Percentiles rank a stretch among this genome's conserved stretches.
phyloP scores from a whole-genome alignment of 768 basidiomycete genomes.

The Hemileccinum impolitum region DNA sequence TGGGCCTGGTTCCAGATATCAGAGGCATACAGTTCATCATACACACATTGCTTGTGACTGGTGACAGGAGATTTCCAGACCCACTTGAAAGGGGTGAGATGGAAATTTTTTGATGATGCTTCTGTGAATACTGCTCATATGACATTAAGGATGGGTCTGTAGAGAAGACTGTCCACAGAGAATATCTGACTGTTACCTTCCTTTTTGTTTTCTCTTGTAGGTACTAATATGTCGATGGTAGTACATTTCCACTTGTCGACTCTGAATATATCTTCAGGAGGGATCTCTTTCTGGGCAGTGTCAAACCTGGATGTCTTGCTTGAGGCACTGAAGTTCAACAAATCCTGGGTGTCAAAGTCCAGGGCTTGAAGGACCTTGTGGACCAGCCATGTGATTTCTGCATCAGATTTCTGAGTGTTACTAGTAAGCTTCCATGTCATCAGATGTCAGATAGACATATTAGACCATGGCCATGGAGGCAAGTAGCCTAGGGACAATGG shows the following conservation, averaged over 20 bases:
- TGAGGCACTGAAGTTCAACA: background rate
- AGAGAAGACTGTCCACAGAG: slow-evolving; percentile 10
- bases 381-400: background rate
- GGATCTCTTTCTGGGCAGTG: background rate
- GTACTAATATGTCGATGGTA: background rate
- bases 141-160: slow-evolving; percentile 10
- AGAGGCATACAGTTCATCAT: background rate
- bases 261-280: background rate
- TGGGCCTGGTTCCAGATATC: slow-evolving; percentile 1
- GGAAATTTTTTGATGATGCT: slow-evolving; percentile 7
- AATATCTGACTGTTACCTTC: background rate
- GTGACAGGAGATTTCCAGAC: background rate
- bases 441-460: background rate
- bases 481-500: background rate
- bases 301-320: background rate
- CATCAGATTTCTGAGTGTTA: background rate
- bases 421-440: background rate
- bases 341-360: background rate
- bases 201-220: background rate
- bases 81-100: slow-evolving; percentile 23
- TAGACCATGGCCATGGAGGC: background rate
- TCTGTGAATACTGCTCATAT: slow-evolving; percentile 11
- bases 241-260: background rate
- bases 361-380: background rate
- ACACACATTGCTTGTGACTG: background rate